phyloP scores from a whole-genome alignment of 164 flowering plant species.

The Vitis rupestris region DNA sequence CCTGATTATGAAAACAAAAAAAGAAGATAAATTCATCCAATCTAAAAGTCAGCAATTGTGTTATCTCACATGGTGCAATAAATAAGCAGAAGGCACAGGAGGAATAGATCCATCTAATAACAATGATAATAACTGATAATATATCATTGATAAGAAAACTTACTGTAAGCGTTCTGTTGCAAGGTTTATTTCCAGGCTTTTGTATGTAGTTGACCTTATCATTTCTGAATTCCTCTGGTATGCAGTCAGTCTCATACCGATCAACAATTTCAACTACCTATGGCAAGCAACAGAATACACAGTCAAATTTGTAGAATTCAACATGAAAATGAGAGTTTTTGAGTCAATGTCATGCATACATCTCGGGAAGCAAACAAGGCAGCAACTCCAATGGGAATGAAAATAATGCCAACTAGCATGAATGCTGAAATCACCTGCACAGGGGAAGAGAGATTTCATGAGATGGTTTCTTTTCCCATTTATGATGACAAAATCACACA shows the following conservation, averaged over 20 bases:
- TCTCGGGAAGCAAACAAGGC: conserved; percentile 79
- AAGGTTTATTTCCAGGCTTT: conserved; percentile 41
- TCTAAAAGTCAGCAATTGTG: neutral
- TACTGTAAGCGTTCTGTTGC: conserved; percentile 54
- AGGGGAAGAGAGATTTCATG: neutral
- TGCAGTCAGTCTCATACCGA: conserved; percentile 72
- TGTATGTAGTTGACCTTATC: conserved; percentile 59
- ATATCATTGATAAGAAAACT: conserved; percentile 15
- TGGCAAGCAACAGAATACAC: conserved; percentile 2
- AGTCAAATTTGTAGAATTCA: conserved; percentile 9
- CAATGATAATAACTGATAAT: neutral
- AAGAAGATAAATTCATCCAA: neutral
- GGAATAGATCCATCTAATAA: too few relatives aligned
- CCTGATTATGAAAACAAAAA: conserved; percentile 29
- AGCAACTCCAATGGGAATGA: conserved; percentile 86
- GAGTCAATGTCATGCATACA: conserved; percentile 45
- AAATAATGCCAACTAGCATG: conserved; percentile 63
- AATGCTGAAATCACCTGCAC: conserved; percentile 86
- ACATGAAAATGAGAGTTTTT: neutral
- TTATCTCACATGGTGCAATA: too few relatives aligned
- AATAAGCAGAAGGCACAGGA: too few relatives aligned
- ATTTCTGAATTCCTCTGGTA: conserved; percentile 39
- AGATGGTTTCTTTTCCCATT: neutral
- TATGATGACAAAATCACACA: neutral
- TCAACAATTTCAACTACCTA: conserved; percentile 88